Conservation (phyloP, 176 grass and related monocot species). For the Zoysia pacifica region DNA sequence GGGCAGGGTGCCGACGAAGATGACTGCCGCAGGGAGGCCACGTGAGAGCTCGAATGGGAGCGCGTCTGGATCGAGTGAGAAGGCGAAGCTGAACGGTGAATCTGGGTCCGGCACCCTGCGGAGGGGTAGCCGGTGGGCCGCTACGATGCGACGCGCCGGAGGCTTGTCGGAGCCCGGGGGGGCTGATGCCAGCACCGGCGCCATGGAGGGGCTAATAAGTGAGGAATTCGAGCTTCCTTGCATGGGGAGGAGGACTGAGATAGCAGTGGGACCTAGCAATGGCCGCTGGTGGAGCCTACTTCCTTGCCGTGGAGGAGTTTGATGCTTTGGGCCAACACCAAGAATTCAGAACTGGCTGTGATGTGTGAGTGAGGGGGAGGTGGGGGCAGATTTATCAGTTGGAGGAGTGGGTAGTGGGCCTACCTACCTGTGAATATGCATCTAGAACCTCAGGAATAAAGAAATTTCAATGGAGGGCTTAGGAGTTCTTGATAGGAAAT, state of each 20-base stretch:
- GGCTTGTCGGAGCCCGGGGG: too few relatives aligned
- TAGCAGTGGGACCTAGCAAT: conserved; percentile 10
- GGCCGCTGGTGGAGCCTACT: background rate
- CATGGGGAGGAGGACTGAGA: conserved; percentile 10
- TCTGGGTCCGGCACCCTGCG: conserved; percentile 15
- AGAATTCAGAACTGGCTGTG: background rate
- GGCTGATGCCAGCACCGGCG: too few relatives aligned
- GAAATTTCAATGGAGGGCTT: background rate
- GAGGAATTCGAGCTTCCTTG: conserved; percentile 24
- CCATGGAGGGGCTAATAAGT: too few relatives aligned
- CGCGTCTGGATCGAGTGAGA: conserved; percentile 51
- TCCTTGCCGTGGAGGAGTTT: too few relatives aligned
- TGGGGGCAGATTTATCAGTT: background rate
- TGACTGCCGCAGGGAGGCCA: conserved; percentile 20
- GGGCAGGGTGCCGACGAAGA: conserved; percentile 52
- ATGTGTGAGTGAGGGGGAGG: background rate
- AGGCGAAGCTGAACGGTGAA: conserved; percentile 39
- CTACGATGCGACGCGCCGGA: conserved; percentile 45
- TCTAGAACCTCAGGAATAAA: background rate
- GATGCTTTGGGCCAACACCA: background rate
- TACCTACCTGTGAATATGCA: background rate
- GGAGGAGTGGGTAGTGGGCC: background rate
- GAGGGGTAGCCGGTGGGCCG: conserved; percentile 54
- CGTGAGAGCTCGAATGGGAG: conserved; percentile 49
- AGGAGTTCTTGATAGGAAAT: too few relatives aligned